Base-by-base conservation (phyloP, 495 filamentous ascomycete species). In the Penicillium mononematosum region DNA sequence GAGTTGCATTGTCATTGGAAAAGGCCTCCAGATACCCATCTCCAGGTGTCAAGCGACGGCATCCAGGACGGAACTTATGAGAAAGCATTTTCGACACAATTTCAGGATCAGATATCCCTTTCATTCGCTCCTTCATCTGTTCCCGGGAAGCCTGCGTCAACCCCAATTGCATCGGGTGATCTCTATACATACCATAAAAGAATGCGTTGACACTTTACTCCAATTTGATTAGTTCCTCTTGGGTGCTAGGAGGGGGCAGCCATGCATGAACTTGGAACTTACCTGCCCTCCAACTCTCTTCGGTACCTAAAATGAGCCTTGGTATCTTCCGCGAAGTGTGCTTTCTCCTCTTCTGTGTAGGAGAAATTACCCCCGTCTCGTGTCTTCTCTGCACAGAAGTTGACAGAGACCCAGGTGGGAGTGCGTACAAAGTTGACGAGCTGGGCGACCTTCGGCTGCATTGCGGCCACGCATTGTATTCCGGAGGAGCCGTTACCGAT, bases 391-490 rank as follows among this genome's bases (percentile, higher is more conserved):
- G 36, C 55, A 20, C 14, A n/a, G 11, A 56, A 17, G 17, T 55
- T 59, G 8, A 25, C 12, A 12, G 56, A 42, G 1, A 66, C 29
- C 61, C 64, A 67, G 7, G 64, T 67, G 10, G 64, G 53, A 17
- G 16, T 60, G 5, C 69, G 61, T 14, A 72, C 65, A 51, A 68
- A 76, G 16, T 65, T 68, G 11, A 70, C 56, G 1, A 75, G 62
- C 3, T 65, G 56, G 6, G 74, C 71, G 0, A 63, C 63, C n/a
- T 57, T 48, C 29, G 47, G 27, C 45, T 82, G 81, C 27, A 88
- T 76, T 38, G 77, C 71, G 0, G 83, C 77, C 1, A 87, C 71
- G 11, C 86, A 71, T 57, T 88, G 85, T n/a, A 73, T 64, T 5
- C 63, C 70, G 12, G 73, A 77, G 4, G 68, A 68, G 55, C 79